Evolutionary conservation across 768 basidiomycete genomes (phyloP), one percentile per base, ranked within the genome.

Genomic region (Favolaschia claudopus): DNA sequence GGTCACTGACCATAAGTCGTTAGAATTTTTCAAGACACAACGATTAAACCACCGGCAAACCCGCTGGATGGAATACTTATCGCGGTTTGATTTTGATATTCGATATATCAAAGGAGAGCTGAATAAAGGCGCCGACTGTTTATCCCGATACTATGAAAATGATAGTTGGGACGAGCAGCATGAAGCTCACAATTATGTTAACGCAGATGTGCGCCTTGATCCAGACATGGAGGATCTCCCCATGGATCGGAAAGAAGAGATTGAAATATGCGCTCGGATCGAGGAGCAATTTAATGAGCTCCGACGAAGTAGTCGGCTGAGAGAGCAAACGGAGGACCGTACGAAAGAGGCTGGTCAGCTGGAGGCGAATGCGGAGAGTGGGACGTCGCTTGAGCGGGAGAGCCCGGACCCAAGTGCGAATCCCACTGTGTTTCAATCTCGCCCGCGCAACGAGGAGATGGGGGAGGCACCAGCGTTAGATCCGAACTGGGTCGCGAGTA

Each of bases 61-160:
- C 12, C 51, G 70, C 5, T 78, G 75, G 74, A 60, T 62, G 27
- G 72, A 78, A 14, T 76, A 69, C 43, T 24, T 76, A 10, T 62
- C 58, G 0, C 19, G 60, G 1, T 77, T 76, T 48, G 55, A 76
- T 38, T 66, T 57, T 36, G 61, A 69, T 14, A 70, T 73, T 1
- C 46, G 29, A 2, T 71, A 73, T 48, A 67, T 72, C 1, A 63
- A 68, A 28, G 75, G 73, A 0, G 52, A 58, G 22, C 22, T 29
- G 0, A 74, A 75, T 31, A 67, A 63, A 20, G 72, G 74, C n/a
- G 73, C 69, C 0, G 73, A 77, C 46, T 68, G 64, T 12, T 40
- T 76, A 5, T 76, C 72, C 1, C 58, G 65, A 0, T 67, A 74
- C 55, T 77, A 72, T 38, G 63, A 76, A 46, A 68, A 61, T 43